Evolutionary conservation across 73 alveolate species (phyloP), one percentile per base, ranked within the genome.

Genomic region (Symbiodinium natans): DNA sequence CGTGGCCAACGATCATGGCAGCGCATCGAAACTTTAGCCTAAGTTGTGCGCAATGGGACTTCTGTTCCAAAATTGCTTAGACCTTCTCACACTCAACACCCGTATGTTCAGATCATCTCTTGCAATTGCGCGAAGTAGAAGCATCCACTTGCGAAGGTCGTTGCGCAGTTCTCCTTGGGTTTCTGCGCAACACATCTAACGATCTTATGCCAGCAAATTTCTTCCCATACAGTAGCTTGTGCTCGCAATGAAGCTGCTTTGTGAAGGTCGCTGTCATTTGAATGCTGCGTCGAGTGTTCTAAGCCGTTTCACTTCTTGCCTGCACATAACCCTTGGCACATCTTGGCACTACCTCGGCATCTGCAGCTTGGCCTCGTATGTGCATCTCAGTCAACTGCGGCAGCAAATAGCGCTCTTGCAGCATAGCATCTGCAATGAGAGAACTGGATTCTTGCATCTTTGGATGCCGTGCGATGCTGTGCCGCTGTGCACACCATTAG

Each of bases 21-120:
- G 97, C 77, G 52, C 36, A 90, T 41, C 97, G 97, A 48, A 90
- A 90, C n/a, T 90, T 90, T 89, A 90, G 29, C 97, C 97, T 90
- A 33, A 17, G 77, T 1, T 42, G 5, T 3, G 43, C 13, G 17
- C 25, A 17, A 73, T n/a, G n/a, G n/a, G n/a, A n/a, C n/a, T n/a
- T n/a, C n/a, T n/a, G n/a, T n/a, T 23, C 46, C 13, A 33, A 19
- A 75, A 19, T 25, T 48, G 63, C 63, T 48, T 48, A 48, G 63
- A 17, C 63, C 63, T 10, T 8, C 63, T 48, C 63, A 17, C 17
- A 10, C 17, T 17, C 23, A 48, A 17, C 63, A 48, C 63, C 8
- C 8, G 63, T 48, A 17, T 17, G 23, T 10, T 48, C 63, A 48
- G 63, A 17, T 3, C n/a, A n/a, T n/a, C n/a, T n/a, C n/a, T n/a